Evolutionary conservation across 495 filamentous ascomycete species (phyloP).

Genomic region (Letharia lupina): DNA sequence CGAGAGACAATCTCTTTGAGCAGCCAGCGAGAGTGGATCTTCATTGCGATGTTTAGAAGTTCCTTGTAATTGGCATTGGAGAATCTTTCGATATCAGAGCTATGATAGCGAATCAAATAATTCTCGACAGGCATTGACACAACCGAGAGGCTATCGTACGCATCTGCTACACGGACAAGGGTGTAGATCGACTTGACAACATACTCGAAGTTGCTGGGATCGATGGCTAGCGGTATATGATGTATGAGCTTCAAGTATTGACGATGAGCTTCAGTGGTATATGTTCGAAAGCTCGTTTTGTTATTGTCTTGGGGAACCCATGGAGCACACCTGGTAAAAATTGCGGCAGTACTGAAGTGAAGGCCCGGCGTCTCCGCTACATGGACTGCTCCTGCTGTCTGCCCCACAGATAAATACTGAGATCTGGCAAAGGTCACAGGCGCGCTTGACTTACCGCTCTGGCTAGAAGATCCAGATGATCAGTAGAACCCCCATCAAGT

Average conservation of each 20-base stretch:
- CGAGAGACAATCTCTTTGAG: neutral
- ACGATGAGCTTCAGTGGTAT: neutral
- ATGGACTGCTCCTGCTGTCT: neutral
- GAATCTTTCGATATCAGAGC: neutral
- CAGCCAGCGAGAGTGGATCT: neutral
- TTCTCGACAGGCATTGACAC: neutral
- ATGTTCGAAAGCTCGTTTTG: neutral
- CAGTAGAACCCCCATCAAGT: conserved; percentile 24
- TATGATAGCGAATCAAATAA: neutral
- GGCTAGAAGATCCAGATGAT: conserved; percentile 8
- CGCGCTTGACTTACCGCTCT: conserved; percentile 7
- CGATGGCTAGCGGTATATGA: neutral
- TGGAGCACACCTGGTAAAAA: neutral
- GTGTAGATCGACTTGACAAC: neutral
- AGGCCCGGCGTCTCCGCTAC: neutral
- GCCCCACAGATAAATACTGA: neutral
- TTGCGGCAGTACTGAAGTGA: neutral
- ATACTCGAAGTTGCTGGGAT: neutral
- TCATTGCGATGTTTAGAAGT: neutral
- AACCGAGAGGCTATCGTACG: neutral
- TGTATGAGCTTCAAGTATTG: neutral
- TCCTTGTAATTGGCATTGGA: neutral
- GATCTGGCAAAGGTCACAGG: neutral
- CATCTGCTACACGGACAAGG: neutral
- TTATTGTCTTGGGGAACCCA: neutral